A percentile compares a stretch with the other conserved stretches of the same genome.
These are phyloP conservation scores for Tuber microsphaerosporum DNA, from an alignment of 495 filamentous ascomycete species.

Conservation along the genomic window DNA sequence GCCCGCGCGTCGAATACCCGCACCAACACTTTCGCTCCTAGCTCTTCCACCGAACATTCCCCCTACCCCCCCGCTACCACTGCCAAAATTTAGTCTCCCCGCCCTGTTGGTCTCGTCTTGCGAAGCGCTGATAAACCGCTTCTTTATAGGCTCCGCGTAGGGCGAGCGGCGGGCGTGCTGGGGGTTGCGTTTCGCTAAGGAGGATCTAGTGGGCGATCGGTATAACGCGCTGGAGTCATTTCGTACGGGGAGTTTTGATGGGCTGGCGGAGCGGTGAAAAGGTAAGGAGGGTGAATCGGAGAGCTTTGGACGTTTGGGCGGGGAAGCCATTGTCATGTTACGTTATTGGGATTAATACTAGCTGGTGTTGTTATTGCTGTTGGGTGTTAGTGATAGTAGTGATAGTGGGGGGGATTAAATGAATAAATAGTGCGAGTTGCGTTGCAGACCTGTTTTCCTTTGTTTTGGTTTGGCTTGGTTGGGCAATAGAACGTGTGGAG, in stretches of 20 bases:
- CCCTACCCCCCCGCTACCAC: constrained; percentile 2
- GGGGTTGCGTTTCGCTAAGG: background rate
- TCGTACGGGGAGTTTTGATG: constrained; percentile 28
- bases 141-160: constrained; percentile 11
- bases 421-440: background rate
- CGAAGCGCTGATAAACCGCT: background rate
- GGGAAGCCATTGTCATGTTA: constrained; percentile 8
- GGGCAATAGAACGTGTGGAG: background rate
- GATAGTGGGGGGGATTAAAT: background rate
- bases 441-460: constrained; percentile 17
- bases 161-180: constrained; percentile 9
- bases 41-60: background rate
- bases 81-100: background rate
- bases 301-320: constrained; percentile 28
- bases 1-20: constrained; percentile 10
- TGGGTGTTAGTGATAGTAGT: background rate
- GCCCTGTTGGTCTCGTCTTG: constrained; percentile 1
- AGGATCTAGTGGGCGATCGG: constrained; percentile 3
- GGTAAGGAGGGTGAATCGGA: constrained; percentile 7
- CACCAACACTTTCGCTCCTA: background rate
- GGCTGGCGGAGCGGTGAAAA: constrained; percentile 8
- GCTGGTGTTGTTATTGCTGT: constrained; percentile 13
- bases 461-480: constrained; percentile 30
- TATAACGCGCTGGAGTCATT: constrained; percentile 18
- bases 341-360: background rate